Evolutionary conservation across 2,329 filamentous ascomycete species (phyloP).

Genomic region (Calonectria hongkongensis): DNA sequence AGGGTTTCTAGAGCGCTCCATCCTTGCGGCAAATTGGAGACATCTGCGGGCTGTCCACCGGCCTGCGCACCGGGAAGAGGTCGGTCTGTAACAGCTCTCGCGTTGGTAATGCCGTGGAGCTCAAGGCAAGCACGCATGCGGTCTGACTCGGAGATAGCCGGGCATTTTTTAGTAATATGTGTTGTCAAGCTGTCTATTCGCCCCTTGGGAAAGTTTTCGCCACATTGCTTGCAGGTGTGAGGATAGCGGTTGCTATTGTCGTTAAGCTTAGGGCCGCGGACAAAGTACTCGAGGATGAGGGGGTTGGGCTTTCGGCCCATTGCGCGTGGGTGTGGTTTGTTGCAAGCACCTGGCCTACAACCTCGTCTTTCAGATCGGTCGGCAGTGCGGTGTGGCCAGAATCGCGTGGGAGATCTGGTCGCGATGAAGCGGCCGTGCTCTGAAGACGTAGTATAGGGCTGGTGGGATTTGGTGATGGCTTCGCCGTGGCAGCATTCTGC

Average conservation of each 20-base stretch:
- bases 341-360: constrained; percentile 55
- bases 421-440: constrained; percentile 31
- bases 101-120: constrained; percentile 80
- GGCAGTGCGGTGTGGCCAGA: constrained; percentile 45
- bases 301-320: constrained; percentile 92
- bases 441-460: constrained; percentile 42
- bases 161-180: constrained; percentile 91
- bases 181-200: constrained; percentile 87
- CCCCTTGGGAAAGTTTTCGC: constrained; percentile 92
- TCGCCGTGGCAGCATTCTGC: constrained; percentile 60
- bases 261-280: constrained; percentile 88
- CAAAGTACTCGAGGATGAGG: constrained; percentile 91
- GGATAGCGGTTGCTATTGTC: constrained; percentile 95
- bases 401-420: constrained; percentile 42
- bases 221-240: constrained; percentile 91
- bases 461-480: constrained; percentile 52
- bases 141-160: constrained; percentile 83
- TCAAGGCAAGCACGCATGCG: constrained; percentile 84
- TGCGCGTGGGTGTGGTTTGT: constrained; percentile 54
- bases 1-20: constrained; percentile 91
- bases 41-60: constrained; percentile 55
- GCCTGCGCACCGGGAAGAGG: constrained; percentile 53
- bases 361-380: constrained; percentile 47
- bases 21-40: constrained; percentile 69
- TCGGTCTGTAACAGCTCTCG: constrained; percentile 59